These are phyloP conservation scores for Candida multigemmis DNA, from an alignment of 805 yeast species.

Conservation along the genomic window DNA sequence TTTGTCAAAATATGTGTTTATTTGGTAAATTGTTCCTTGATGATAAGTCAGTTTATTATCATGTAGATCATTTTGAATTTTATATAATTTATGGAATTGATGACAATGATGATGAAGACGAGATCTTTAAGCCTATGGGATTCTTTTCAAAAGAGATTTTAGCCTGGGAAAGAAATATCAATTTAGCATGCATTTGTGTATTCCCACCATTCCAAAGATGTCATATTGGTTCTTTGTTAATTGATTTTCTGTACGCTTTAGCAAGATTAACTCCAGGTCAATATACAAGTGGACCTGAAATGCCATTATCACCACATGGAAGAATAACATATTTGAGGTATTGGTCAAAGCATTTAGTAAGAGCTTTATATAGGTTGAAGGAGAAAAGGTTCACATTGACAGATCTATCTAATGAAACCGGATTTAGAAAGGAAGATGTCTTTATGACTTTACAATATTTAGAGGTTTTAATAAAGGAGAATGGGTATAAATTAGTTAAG, in stretches of 20 bases:
- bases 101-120: slow-evolving; percentile 6
- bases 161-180: slow-evolving; percentile 67
- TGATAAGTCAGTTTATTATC: slow-evolving; percentile 80
- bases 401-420: slow-evolving; percentile 46
- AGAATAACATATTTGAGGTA: slow-evolving; percentile 58
- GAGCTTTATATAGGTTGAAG: slow-evolving; percentile 7
- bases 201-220: slow-evolving; percentile 88
- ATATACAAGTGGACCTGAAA: slow-evolving; percentile 78
- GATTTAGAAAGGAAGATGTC: slow-evolving; percentile 57
- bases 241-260: slow-evolving; percentile 74
- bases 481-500: slow-evolving; percentile 8
- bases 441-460: slow-evolving; percentile 50
- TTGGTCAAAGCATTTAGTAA: slow-evolving; percentile 51
- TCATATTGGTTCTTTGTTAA: slow-evolving; percentile 68
- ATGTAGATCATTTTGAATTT: slow-evolving; percentile 71
- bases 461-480: slow-evolving; percentile 14
- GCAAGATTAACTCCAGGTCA: slow-evolving; percentile 50
- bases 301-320: slow-evolving; percentile 83
- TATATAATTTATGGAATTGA: slow-evolving; percentile 57
- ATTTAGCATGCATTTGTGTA: slow-evolving; percentile 82
- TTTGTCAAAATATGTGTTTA: slow-evolving; percentile 74
- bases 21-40: slow-evolving; percentile 85
- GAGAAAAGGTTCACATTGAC: slow-evolving; percentile 28
- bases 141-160: slow-evolving; percentile 83
- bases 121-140: slow-evolving; percentile 57